Evolutionary conservation across 116 monocot genomes (phyloP).

Genomic region (Posidonia oceanica): DNA sequence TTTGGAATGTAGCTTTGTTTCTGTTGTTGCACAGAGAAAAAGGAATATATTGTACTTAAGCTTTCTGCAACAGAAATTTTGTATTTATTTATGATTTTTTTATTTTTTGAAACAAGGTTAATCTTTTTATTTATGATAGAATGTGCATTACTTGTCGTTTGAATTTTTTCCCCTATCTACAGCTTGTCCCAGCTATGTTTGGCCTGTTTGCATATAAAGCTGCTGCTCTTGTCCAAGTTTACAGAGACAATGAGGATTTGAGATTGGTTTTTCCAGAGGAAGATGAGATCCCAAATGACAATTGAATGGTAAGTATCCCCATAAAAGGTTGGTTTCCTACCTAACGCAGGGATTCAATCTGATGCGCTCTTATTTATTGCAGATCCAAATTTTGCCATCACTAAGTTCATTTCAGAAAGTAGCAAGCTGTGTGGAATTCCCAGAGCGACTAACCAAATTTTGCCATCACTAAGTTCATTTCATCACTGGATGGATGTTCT

Average conservation of each 20-base stretch:
- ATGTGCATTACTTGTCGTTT: too few relatives aligned
- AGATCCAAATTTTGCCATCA: not conserved
- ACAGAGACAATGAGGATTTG: constrained; percentile 81
- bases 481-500: too few relatives aligned
- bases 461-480: too few relatives aligned
- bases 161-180: not conserved
- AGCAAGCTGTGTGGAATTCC: not conserved
- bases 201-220: constrained; percentile 95
- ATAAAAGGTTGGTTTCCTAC: not conserved
- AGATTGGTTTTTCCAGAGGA: constrained; percentile 48
- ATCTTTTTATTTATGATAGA: too few relatives aligned
- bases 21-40: too few relatives aligned
- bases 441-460: too few relatives aligned
- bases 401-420: not conserved
- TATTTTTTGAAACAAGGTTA: too few relatives aligned
- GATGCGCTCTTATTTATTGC: not conserved
- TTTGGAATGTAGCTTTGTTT: too few relatives aligned
- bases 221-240: constrained; percentile 89
- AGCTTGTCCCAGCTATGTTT: constrained; percentile 86
- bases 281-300: constrained; percentile 19
- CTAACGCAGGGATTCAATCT: not conserved
- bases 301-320: constrained; percentile 7
- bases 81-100: too few relatives aligned
- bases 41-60: too few relatives aligned
- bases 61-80: too few relatives aligned